phyloP scores from a whole-genome alignment of 2,329 filamentous ascomycete species.

The Macrophomina phaseolina region DNA sequence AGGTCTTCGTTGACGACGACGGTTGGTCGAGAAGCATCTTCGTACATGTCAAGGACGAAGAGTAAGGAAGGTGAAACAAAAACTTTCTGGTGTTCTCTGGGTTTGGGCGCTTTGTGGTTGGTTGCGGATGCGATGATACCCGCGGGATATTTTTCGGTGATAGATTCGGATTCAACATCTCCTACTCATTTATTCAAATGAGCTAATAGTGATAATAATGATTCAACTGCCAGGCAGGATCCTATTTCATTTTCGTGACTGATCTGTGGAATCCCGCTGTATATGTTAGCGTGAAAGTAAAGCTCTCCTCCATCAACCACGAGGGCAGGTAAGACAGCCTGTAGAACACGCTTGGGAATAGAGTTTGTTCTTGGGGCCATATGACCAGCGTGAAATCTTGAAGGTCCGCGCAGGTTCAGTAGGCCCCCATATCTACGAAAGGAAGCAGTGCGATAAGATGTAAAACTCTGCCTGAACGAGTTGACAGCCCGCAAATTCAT shows the following conservation, averaged over 20 bases:
- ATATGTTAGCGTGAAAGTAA: conserved; percentile 24
- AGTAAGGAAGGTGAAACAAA: conserved; percentile 26
- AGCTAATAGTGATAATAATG: background rate
- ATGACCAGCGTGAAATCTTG: conserved; percentile 11
- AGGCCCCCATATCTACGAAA: background rate
- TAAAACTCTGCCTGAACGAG: background rate
- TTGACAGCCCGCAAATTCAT: too few relatives aligned
- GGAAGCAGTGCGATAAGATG: too few relatives aligned
- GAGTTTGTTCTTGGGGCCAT: conserved; percentile 21
- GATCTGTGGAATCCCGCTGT: background rate
- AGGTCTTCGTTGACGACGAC: conserved; percentile 42
- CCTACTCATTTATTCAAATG: conserved; percentile 1
- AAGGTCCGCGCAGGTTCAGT: background rate
- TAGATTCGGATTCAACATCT: conserved; percentile 13
- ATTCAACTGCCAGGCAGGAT: conserved; percentile 1
- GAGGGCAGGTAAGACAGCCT: conserved; percentile 13
- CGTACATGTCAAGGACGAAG: conserved; percentile 26
- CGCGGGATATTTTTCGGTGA: background rate
- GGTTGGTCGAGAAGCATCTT: conserved; percentile 49
- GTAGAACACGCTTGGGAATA: conserved; percentile 19
- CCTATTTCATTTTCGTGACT: background rate
- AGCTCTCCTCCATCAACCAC: conserved; percentile 11
- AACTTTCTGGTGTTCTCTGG: background rate
- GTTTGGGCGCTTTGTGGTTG: background rate
- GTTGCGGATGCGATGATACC: conserved; percentile 16